Conservation (phyloP, 768 basidiomycete species). For the Suillus subaureus region DNA sequence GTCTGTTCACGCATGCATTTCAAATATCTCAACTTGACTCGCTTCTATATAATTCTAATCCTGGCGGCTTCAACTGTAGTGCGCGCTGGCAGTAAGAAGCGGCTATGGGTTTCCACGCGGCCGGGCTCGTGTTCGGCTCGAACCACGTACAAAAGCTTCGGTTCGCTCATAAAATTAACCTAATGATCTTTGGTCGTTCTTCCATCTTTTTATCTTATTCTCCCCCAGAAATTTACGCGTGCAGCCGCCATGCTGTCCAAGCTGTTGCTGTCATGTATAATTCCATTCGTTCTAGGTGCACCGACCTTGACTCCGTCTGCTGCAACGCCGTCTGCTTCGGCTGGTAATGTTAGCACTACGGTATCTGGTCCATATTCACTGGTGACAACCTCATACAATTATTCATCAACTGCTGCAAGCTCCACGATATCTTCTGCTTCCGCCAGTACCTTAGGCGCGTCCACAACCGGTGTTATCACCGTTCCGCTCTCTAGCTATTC, state of each 20-base stretch:
- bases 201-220: neutral
- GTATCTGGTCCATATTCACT: neutral
- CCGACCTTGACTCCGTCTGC: neutral
- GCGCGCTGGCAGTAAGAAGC: neutral
- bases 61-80: neutral
- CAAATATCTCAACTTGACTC: too few relatives aligned
- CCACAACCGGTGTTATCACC: slow-evolving; percentile 26
- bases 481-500: slow-evolving; percentile 37
- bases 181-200: neutral
- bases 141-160: neutral
- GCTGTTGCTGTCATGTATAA: neutral
- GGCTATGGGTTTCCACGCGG: neutral
- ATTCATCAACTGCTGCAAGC: neutral
- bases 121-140: neutral
- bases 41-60: neutral
- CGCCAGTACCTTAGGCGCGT: slow-evolving; percentile 11
- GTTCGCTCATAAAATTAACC: neutral
- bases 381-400: neutral
- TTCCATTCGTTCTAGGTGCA: neutral
- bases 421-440: neutral
- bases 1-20: too few relatives aligned
- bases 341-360: neutral
- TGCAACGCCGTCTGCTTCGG: neutral
- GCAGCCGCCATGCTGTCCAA: slow-evolving; percentile 2
- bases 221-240: neutral